Percentiles rank a stretch among this genome's conserved stretches.
Evolutionary conservation across 495 filamentous ascomycete genomes (phyloP).

Genomic region (Aspergillus conjunctus): DNA sequence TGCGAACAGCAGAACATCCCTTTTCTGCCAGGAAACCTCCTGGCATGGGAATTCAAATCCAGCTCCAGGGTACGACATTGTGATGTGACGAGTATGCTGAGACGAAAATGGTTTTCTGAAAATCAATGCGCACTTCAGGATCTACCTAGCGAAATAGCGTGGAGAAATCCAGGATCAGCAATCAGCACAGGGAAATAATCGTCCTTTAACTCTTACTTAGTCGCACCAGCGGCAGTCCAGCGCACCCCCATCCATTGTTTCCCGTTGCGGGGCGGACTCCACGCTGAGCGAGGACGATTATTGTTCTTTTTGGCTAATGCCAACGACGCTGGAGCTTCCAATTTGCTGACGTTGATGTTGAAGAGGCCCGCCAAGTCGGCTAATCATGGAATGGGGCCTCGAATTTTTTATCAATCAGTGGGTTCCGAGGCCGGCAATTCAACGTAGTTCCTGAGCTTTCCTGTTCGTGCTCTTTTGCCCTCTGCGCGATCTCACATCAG

Average conservation of each 20-base stretch:
- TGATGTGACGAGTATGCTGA: background rate
- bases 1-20: slow-evolving; percentile 84
- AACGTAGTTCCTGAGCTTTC: no score
- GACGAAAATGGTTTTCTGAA: no score
- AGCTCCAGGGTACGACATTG: slow-evolving; percentile 63
- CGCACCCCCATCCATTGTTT: background rate
- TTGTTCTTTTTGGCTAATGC: background rate
- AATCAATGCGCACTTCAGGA: background rate
- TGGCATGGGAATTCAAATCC: slow-evolving; percentile 75
- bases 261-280: background rate
- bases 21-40: slow-evolving; percentile 79
- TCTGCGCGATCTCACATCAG: no score
- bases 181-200: no score
- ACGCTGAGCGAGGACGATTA: slow-evolving; percentile 3
- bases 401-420: slow-evolving; percentile 11
- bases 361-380: slow-evolving; percentile 10
- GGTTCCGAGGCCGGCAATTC: background rate
- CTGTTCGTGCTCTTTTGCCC: no score
- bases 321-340: background rate
- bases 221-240: background rate
- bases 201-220: no score
- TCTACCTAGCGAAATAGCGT: background rate
- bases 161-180: background rate
- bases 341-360: background rate
- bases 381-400: slow-evolving; percentile 3